phyloP scores from a whole-genome alignment of 2,329 filamentous ascomycete genomes.

The Leptographium lundbergii region DNA sequence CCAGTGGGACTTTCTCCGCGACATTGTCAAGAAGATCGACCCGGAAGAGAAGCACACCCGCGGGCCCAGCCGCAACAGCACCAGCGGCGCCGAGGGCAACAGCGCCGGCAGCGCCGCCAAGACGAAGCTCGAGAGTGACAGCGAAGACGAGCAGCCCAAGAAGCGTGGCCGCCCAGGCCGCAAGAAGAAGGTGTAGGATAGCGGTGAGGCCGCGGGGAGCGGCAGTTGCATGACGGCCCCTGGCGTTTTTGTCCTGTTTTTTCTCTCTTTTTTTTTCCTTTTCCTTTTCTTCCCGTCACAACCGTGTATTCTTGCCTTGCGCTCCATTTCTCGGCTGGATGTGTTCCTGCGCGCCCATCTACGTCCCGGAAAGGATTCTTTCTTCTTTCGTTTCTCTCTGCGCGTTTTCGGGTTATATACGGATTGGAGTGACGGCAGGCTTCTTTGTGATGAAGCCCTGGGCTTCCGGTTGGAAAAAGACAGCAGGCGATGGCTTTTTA shows the following conservation, averaged over 20 bases:
- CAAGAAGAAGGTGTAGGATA: conserved; percentile 32
- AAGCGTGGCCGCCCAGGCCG: conserved; percentile 20
- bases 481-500: neutral
- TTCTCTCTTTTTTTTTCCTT: neutral
- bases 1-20: conserved; percentile 85
- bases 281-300: neutral
- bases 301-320: neutral
- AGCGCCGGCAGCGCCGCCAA: conserved; percentile 4
- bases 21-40: conserved; percentile 78
- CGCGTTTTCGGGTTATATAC: neutral
- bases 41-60: conserved; percentile 34
- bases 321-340: neutral
- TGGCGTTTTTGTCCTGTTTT: neutral
- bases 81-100: conserved; percentile 20
- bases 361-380: neutral
- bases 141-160: conserved; percentile 23
- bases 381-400: neutral
- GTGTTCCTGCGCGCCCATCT: neutral
- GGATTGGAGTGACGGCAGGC: neutral
- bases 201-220: neutral
- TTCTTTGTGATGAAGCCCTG: neutral
- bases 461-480: neutral
- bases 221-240: neutral
- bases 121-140: conserved; percentile 12
- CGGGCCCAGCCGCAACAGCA: conserved; percentile 33